phyloP scores from a whole-genome alignment of 768 basidiomycete genomes.

The Agaricus sinodeliciosus region DNA sequence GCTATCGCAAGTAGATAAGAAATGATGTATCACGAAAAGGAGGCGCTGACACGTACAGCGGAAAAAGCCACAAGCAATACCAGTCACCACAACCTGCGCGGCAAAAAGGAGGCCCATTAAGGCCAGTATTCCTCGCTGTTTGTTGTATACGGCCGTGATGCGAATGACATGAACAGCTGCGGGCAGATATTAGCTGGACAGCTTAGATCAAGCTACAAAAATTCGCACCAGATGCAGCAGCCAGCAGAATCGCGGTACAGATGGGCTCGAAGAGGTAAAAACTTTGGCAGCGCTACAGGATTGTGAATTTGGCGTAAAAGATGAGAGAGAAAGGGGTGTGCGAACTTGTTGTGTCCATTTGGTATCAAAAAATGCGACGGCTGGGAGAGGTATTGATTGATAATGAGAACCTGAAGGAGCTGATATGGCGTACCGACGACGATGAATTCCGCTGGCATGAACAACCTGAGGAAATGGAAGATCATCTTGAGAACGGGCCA shows the following conservation, averaged over 20 bases:
- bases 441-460: constrained; percentile 77
- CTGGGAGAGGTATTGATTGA: constrained; percentile 27
- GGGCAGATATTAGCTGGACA: constrained; percentile 4
- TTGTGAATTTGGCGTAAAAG: constrained; percentile 25
- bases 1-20: constrained; percentile 27
- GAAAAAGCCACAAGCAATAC: constrained; percentile 72
- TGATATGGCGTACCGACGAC: constrained; percentile 47
- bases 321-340: constrained; percentile 7
- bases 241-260: constrained; percentile 73
- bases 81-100: constrained; percentile 67
- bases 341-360: constrained; percentile 50
- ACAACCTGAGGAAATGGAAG: constrained; percentile 66
- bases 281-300: constrained; percentile 35
- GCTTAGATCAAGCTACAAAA: background rate
- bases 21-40: background rate
- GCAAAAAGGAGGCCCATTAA: constrained; percentile 56
- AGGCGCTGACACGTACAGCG: constrained; percentile 40
- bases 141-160: constrained; percentile 73
- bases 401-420: background rate
- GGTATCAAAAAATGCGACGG: constrained; percentile 81
- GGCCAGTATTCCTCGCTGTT: constrained; percentile 44
- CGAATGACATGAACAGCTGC: constrained; percentile 69
- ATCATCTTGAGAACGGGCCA: constrained; percentile 79
- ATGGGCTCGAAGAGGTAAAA: constrained; percentile 88
- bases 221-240: constrained; percentile 52